Evolutionary conservation across 352 stramenopile species (phyloP), one percentile per base, ranked within the genome.

Genomic region (Globisporangium radiosum): DNA sequence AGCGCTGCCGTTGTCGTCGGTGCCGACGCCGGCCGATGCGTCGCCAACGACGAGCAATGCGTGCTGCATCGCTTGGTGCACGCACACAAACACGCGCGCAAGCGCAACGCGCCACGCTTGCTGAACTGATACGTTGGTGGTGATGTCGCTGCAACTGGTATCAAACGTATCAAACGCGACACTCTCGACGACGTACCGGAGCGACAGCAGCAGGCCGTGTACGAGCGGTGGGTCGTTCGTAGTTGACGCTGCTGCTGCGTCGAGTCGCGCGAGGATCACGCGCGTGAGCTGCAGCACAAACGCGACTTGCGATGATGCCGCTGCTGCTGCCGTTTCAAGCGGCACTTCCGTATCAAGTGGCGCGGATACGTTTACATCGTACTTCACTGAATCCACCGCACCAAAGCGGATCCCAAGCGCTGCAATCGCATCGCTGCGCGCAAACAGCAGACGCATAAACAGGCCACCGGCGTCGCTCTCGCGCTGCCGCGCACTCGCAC

Each of bases 401-500:
- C 54, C 56, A 15, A 89, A 73, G 11, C 39, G 56, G 36, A 86
- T 68, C 1, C 54, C 67, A 9, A 75, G 72, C 36, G 69, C 67
- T 45, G 72, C 69, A 39, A 90, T 81, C 3, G 72, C 65, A 19
- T 47, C 55, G 51, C 84, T 88, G 33, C 71, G 78, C 42, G 81
- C 75, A 58, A 91, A 92, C 33, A 97, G 50, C 36, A 95, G 59
- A 3, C 76, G 78, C 60, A 97, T 87, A 52, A 96, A 90, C 44
- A 94, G 75, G 0, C 86, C 88, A n/a, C 87, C 87, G 25, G 85
- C 81, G 51, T 95, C 85, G 45, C 81, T 94, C 63, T 95, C 87
- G 53, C 85, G 78, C 59, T 94, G 84, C 13, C 81, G 78, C 42
- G 84, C 78, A 49, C 84, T 92, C 36, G 76, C 70, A 42, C 79